Evolutionary conservation across 345 rosid species (phyloP).

Genomic region (Lagerstroemia speciosa): DNA sequence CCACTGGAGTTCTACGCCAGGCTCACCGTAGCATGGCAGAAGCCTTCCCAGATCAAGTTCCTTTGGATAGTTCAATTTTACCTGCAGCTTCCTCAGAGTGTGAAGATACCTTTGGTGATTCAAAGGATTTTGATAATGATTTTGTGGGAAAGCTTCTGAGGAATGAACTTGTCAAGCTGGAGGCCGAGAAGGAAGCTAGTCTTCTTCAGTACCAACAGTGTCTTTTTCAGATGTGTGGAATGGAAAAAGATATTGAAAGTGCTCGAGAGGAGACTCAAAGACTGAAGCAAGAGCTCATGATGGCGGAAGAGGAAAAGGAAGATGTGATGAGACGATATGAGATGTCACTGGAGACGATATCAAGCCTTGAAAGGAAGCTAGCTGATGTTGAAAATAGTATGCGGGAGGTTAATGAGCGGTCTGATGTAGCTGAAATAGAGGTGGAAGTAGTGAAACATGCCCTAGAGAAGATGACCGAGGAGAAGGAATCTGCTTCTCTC

Average conservation of each 20-base stretch:
- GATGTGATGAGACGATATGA: conserved; percentile 40
- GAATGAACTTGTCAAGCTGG: conserved; percentile 66
- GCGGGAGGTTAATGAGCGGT: background rate
- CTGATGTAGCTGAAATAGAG: background rate
- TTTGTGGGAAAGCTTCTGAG: conserved; percentile 51
- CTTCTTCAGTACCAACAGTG: conserved; percentile 57
- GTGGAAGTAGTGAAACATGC: conserved; percentile 26
- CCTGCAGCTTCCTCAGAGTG: conserved; percentile 6
- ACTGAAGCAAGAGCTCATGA: conserved; percentile 47
- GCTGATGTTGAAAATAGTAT: background rate
- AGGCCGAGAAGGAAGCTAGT: conserved; percentile 74
- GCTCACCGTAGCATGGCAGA: conserved; percentile 85
- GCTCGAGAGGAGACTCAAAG: conserved; percentile 55
- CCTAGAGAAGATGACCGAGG: conserved; percentile 44
- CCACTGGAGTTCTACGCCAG: conserved; percentile 78
- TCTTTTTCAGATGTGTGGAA: conserved; percentile 49
- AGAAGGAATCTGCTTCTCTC: conserved; percentile 54
- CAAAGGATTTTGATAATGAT: conserved; percentile 27
- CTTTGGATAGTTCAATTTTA: conserved; percentile 4
- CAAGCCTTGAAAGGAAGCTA: conserved; percentile 42
- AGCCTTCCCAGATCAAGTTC: conserved; percentile 84
- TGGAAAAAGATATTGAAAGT: conserved; percentile 39
- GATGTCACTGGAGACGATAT: conserved; percentile 48
- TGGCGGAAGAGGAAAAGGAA: conserved; percentile 61
- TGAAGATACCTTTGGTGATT: conserved; percentile 52